Base-by-base conservation (phyloP, 2,329 filamentous ascomycete genomes). In the Colletotrichum spaethianum region DNA sequence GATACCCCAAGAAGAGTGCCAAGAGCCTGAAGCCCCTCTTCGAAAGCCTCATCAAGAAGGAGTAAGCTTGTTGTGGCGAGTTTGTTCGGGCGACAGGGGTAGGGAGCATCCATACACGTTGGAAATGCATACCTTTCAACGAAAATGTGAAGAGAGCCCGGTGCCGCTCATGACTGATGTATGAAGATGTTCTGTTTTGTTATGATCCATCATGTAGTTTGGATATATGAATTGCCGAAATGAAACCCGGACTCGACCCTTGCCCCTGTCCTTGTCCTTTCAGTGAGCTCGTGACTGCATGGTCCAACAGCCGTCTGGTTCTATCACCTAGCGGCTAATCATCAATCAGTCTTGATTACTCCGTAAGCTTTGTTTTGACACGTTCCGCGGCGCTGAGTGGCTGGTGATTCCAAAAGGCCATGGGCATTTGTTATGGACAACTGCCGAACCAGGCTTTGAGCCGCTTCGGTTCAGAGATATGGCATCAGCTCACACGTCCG, bases 1-100 rank as follows among this genome's bases (percentile, higher is more conserved):
- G 94, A 63, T 88, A 92, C 76, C 92, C 94, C 48, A 97, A 97
- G 89, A 94, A 95, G 89, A 96, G 93, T 80, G 94, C 93, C 26
- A 89, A 87, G 82, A 88, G 89, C 78, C 87, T 97, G 77, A 89
- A 90, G 75, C 86, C 89, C 70, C 87, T 95, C 73, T 96, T 96
- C 80, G 90, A 91, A 50, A 87, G 87, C 75, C 86, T 94, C 77
- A 92, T 95, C 75, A 87, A 90, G 84, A 92, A 92, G 83, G 86
- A 86, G 28, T 87, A 80, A 74, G 73, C 76, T 38, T 36, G 14
- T 23, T 18, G 8, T 16, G 55, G 38, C 23, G 28, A 9, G n/a
- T n/a, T n/a, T n/a, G 50, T 28, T 23, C 14, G 6, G 12, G 33
- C 40, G 26, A 20, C 23, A 12, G 33, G 31, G 50, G 50, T 16